Evolutionary conservation across 2,329 filamentous ascomycete genomes (phyloP).

Genomic region (Colletotrichum sublineola): DNA sequence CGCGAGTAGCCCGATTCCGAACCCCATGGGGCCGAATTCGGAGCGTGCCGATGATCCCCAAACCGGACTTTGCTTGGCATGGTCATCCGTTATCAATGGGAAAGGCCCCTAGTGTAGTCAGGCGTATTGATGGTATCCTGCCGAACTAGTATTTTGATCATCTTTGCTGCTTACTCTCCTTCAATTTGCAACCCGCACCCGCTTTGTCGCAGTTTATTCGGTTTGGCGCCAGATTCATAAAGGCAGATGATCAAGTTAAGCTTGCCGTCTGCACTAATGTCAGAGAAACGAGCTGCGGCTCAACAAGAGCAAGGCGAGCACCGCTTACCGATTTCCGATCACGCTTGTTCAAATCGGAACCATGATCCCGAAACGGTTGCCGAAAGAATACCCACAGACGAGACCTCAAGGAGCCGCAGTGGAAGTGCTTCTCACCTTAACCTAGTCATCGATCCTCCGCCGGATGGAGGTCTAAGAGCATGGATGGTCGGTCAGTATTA

Average conservation of each 20-base stretch:
- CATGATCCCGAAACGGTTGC: neutral
- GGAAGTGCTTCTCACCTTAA: slow-evolving; percentile 56
- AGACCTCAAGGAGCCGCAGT: slow-evolving; percentile 50
- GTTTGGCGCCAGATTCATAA: neutral
- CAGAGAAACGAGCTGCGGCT: neutral
- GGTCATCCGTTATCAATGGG: neutral
- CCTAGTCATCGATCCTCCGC: slow-evolving; percentile 61
- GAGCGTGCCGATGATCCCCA: neutral
- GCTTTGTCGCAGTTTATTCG: neutral
- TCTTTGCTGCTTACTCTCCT: neutral
- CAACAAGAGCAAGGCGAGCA: neutral
- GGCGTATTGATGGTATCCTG: neutral
- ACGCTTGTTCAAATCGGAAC: neutral
- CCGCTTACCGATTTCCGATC: too few relatives aligned
- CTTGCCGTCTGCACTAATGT: neutral
- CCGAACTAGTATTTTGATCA: neutral
- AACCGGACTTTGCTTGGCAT: neutral
- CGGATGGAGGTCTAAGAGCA: slow-evolving; percentile 62
- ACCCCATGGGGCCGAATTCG: slow-evolving; percentile 16
- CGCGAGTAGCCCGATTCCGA: neutral
- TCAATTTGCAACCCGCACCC: too few relatives aligned
- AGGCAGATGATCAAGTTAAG: neutral
- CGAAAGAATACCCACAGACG: neutral
- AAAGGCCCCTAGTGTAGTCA: neutral
- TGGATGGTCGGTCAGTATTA: slow-evolving; percentile 59